A percentile compares a stretch with the other conserved stretches of the same genome.
Conservation (phyloP, 2,329 filamentous ascomycete genomes). For the Fusarium tjaetaba region DNA sequence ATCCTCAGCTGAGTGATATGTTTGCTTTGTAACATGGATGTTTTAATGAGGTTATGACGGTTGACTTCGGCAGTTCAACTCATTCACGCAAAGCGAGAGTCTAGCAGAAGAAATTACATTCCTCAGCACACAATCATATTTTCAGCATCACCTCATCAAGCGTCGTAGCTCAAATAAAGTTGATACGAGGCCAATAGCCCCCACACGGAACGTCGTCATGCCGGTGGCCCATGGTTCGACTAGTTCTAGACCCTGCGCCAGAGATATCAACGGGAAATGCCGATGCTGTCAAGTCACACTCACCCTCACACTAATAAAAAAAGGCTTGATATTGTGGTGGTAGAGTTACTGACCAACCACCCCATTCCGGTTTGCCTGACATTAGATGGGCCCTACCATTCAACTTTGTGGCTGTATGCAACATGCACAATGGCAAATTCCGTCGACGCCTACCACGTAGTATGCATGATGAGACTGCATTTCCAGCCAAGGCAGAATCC, state of each 20-base stretch:
- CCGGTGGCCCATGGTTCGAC: conserved; percentile 6
- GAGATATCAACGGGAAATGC: conserved; percentile 22
- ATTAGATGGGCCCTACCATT: neutral
- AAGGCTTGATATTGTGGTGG: conserved; percentile 22
- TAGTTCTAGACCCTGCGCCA: conserved; percentile 9
- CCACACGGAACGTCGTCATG: conserved; percentile 23
- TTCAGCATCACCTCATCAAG: neutral
- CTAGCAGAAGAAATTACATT: neutral
- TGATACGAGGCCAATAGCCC: neutral
- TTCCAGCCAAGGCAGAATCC: conserved; percentile 27
- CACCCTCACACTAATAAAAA: conserved; percentile 1
- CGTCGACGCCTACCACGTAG: conserved; percentile 20
- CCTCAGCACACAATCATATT: neutral
- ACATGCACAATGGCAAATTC: conserved; percentile 17
- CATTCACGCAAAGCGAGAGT: neutral
- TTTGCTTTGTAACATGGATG: neutral
- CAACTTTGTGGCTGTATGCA: conserved; percentile 9
- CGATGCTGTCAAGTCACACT: conserved; percentile 16
- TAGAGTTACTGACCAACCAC: conserved; percentile 26
- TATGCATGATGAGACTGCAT: conserved; percentile 19
- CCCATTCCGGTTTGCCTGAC: conserved; percentile 5
- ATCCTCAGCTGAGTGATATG: conserved; percentile 19
- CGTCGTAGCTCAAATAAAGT: neutral
- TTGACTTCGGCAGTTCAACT: neutral
- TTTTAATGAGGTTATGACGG: neutral